phyloP scores from a whole-genome alignment of 2,329 filamentous ascomycete species.

The Penicillium digitatum region DNA sequence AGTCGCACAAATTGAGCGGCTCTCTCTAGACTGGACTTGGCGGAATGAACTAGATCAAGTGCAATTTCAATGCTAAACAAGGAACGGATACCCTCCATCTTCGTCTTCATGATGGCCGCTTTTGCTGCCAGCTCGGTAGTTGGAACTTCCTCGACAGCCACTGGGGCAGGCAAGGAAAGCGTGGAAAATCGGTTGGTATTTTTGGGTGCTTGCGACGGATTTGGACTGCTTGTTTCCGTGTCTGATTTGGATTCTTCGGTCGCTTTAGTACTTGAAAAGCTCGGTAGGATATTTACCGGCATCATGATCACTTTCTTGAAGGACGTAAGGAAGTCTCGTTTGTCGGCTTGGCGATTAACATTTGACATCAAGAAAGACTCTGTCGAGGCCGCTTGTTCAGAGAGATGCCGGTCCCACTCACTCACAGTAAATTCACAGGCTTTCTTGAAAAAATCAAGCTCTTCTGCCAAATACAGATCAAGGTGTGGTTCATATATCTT shows the following conservation, averaged over 20 bases:
- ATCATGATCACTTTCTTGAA: constrained; percentile 99
- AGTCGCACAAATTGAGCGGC: constrained; percentile 77
- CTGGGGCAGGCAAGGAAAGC: constrained; percentile 32
- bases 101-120: constrained; percentile 93
- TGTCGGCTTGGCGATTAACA: constrained; percentile 88
- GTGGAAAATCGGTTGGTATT: constrained; percentile 39
- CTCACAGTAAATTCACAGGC: constrained; percentile 72
- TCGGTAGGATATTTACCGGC: constrained; percentile 85
- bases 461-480: constrained; percentile 89
- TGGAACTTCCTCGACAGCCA: constrained; percentile 61
- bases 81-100: constrained; percentile 88
- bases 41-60: constrained; percentile 79
- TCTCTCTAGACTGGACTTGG: constrained; percentile 82
- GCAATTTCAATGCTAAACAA: constrained; percentile 96
- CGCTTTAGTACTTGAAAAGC: constrained; percentile 61
- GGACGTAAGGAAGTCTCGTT: constrained; percentile 90
- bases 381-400: constrained; percentile 81
- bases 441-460: constrained; percentile 77
- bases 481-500: constrained; percentile 85
- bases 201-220: constrained; percentile 23
- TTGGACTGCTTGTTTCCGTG: constrained; percentile 18
- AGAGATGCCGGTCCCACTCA: constrained; percentile 86
- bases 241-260: constrained; percentile 31
- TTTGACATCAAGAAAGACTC: constrained; percentile 97
- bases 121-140: constrained; percentile 92